Evolutionary conservation across 495 filamentous ascomycete genomes (phyloP).

Genomic region (Trichoderma reesei): DNA sequence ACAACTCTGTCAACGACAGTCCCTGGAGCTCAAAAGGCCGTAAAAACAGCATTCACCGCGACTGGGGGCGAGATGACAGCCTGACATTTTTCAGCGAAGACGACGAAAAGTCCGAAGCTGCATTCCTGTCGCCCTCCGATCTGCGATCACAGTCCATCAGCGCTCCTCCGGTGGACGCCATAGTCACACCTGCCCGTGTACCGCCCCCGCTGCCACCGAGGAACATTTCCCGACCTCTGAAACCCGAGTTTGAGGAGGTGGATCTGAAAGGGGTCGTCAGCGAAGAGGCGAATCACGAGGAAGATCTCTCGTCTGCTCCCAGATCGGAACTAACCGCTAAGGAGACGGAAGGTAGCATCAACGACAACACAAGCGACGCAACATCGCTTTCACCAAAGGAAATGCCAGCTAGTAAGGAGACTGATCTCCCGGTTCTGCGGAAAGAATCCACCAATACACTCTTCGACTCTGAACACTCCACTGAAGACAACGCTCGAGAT

Average conservation of each 20-base stretch:
- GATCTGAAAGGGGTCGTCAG: neutral
- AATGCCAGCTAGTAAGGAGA: neutral
- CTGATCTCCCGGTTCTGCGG: neutral
- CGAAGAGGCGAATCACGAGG: neutral
- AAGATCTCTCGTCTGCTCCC: neutral
- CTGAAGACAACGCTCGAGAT: neutral
- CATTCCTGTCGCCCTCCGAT: neutral
- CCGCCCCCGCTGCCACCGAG: neutral
- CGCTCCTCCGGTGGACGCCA: neutral
- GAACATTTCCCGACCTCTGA: neutral
- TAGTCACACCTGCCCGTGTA: neutral
- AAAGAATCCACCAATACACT: neutral
- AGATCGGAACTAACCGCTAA: neutral
- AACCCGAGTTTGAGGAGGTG: neutral
- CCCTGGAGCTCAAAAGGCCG: neutral
- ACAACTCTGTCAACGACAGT: neutral
- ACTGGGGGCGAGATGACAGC: neutral
- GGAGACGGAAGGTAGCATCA: neutral
- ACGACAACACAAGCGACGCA: neutral
- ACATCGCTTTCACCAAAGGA: neutral
- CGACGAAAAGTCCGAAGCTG: neutral
- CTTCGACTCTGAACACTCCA: neutral
- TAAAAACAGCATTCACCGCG: neutral
- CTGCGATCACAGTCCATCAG: neutral
- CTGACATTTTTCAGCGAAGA: neutral